Evolutionary conservation across 2,329 filamentous ascomycete species (phyloP).

Genomic region (Paraphoma sp.): DNA sequence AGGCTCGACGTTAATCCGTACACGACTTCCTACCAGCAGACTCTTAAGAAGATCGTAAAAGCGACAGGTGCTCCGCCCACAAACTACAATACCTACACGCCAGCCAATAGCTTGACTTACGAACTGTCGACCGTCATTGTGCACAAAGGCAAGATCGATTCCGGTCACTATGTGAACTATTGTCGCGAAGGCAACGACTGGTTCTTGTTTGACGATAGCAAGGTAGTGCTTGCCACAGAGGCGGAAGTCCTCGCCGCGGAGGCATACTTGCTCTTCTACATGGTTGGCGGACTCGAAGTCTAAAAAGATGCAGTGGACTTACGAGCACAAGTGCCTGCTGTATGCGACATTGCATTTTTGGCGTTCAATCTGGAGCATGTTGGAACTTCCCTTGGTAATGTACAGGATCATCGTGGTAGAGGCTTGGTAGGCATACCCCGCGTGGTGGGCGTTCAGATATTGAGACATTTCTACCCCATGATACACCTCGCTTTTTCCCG

Average conservation of each 20-base stretch:
- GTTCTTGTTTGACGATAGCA: slow-evolving; percentile 96
- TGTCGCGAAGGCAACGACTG: slow-evolving; percentile 84
- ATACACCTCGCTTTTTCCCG: too few species aligned
- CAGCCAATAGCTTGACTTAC: slow-evolving; percentile 70
- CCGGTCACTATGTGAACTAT: slow-evolving; percentile 91
- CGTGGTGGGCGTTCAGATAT: too few species aligned
- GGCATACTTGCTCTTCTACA: slow-evolving; percentile 90
- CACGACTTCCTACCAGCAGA: slow-evolving; percentile 66
- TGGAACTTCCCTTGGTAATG: too few species aligned
- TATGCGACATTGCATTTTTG: not conserved
- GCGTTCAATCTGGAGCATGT: not conserved
- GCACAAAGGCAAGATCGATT: slow-evolving; percentile 91
- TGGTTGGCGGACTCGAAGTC: slow-evolving; percentile 42
- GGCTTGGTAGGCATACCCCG: too few species aligned
- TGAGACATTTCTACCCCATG: too few species aligned
- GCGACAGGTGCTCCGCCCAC: slow-evolving; percentile 46
- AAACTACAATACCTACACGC: slow-evolving; percentile 42
- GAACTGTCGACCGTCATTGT: slow-evolving; percentile 90
- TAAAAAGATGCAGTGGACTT: slow-evolving; percentile 6
- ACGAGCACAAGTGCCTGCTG: too few species aligned
- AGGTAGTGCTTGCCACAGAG: slow-evolving; percentile 82
- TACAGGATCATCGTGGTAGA: too few species aligned
- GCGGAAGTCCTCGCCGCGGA: slow-evolving; percentile 85
- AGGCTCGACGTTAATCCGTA: slow-evolving; percentile 91
- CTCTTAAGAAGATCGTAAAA: slow-evolving; percentile 36